Evolutionary conservation across 306 rosid species (phyloP), one percentile per base, ranked within the genome.

Genomic region (Trifolium repens): DNA sequence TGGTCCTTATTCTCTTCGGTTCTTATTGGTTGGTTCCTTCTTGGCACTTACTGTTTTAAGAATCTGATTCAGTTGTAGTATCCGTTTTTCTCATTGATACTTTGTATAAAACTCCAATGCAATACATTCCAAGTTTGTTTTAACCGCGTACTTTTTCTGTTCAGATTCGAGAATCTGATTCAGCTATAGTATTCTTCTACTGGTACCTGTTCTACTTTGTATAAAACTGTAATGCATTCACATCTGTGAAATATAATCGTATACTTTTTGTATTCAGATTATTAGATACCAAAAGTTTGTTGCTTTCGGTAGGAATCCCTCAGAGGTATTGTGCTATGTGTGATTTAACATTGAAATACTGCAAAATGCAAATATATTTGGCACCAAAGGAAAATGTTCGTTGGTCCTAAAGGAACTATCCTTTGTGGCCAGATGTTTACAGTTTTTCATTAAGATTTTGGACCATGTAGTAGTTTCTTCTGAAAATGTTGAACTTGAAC

Each of bases 1-100:
- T 77, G 86, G 79, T 89, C 68, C 69, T 65, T 88, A 71, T 90
- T 90, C 87, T 77, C 82, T 40, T 73, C 76, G 46, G 43, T 85
- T 82, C 90, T 94, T 63, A 82, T 90, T 79, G 96, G 97, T 67
- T 94, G 99, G 99, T 94, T 90, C 87, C 69, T 92, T 60, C 85
- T 96, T 24, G 97, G 96, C 49, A 90, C 98, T 7, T 92, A 92
- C 49, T 85, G 88, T 85, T 90, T 92, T 85, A 92, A 89, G 87
- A 78, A 82, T 67, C 81, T 85, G 85, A 87, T 92, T 80, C 94
- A 89, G 47, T 80, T 94, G 96, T 94, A 92, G 85, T 77, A 52
- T 78, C 74, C 35, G 27, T 26, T 66, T 71, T 77, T 50, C 58
- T 8, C 35, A 13, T 14, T 39, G 43, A 64, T 47, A 64, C 60